These are phyloP conservation scores for Ceratocystis diversiconidia DNA, from an alignment of 2,329 filamentous ascomycete species.

Conservation along the genomic window DNA sequence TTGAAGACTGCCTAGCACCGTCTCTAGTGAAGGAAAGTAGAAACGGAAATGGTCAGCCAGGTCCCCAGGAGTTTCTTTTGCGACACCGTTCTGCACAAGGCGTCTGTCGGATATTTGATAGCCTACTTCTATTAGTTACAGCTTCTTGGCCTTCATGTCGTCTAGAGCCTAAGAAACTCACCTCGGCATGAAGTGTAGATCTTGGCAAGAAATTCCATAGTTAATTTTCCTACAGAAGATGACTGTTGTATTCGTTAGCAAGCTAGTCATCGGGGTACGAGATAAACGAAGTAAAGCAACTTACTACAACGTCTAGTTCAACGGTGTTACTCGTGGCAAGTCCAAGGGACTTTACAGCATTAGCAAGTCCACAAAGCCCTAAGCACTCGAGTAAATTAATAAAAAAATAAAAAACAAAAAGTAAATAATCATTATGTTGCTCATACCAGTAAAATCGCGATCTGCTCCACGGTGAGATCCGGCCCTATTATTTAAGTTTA, in stretches of 20 bases:
- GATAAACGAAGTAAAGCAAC: slow-evolving; percentile 22
- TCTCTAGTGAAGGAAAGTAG: slow-evolving; percentile 66
- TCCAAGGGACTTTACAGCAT: slow-evolving; percentile 49
- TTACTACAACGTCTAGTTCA: slow-evolving; percentile 59
- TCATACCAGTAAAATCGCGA: slow-evolving; percentile 31
- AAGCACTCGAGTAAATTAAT: slow-evolving; percentile 18
- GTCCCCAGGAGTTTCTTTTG: slow-evolving; percentile 9
- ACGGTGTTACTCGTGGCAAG: slow-evolving; percentile 41
- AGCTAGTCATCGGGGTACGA: neutral
- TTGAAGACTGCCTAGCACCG: slow-evolving; percentile 50
- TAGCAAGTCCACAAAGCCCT: slow-evolving; percentile 64
- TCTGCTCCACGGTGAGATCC: slow-evolving; percentile 39
- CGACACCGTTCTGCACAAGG: slow-evolving; percentile 23
- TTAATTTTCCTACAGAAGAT: slow-evolving; percentile 70
- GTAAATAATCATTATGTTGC: neutral
- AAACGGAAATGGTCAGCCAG: slow-evolving; percentile 46
- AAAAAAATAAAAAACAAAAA: slow-evolving; percentile 8
- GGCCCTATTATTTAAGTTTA: slow-evolving; percentile 30
- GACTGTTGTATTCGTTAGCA: slow-evolving; percentile 32
- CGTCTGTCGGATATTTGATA: slow-evolving; percentile 30
- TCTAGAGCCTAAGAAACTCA: slow-evolving; percentile 22
- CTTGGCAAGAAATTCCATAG: slow-evolving; percentile 46
- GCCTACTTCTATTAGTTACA: neutral
- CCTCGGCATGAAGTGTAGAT: slow-evolving; percentile 43
- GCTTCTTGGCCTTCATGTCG: neutral